Base-by-base conservation (phyloP, 768 basidiomycete genomes). In the Phlebiopsis gigantea region DNA sequence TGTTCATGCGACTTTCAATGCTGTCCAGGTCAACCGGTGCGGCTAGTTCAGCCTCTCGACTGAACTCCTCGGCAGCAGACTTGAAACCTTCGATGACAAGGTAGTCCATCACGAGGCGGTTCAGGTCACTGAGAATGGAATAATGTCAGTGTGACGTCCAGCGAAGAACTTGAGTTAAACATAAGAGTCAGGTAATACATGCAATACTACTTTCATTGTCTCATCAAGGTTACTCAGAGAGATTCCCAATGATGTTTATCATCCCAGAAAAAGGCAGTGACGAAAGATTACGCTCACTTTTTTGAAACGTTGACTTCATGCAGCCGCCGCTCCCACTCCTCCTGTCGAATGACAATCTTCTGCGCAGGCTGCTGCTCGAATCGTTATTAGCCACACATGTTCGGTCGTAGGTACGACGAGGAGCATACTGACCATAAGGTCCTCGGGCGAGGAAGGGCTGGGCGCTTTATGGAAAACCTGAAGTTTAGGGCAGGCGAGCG, bases 61-160 rank as follows among this genome's bases (percentile, higher is more conserved):
- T 88, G 66, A 99, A 98, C 70, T 95, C 90, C 65, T 97, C 88
- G 1, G 97, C 97, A 0, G 97, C 93, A 12, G 90, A 85, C 69
- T 94, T 93, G 79, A 94, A 98, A 2, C 97, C 97, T 68, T 98
- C 95, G 53, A 97, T 92, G 59, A 97, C 90, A 60, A 98, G 88
- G 72, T 98, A 98, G 69, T 99, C 93, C 86, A 97, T 94, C 45
- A 99, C 85, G 22, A 98, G 82, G 3, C 87, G 82, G 71, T 98
- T 96, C 57, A 98, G 75, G 71, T 99, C 94, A 72, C 97, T 99
- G 65, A 34, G 17, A 39, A 39, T 10, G 57, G 57, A 26, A 42
- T 55, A 31, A 63, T 57, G 60, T 58, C 39, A 54, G 57, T 55
- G 21, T 63, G 61, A 65, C 68, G 58, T 39, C 34, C 53, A 46